Evolutionary conservation across 768 basidiomycete species (phyloP).

Genomic region (Lyophyllum atratum): DNA sequence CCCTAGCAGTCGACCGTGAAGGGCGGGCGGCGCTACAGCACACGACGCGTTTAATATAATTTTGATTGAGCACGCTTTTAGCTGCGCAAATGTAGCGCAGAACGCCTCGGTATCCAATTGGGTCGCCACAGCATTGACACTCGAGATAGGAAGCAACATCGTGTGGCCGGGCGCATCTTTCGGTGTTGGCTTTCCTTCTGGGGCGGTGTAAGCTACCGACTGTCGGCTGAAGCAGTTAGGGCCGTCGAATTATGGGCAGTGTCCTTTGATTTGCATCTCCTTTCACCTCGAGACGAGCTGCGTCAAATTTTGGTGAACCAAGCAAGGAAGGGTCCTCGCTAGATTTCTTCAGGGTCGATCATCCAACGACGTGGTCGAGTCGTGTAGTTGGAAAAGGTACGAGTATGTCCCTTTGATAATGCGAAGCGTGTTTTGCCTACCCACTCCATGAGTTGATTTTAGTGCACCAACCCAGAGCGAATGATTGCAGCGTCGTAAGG

Average conservation of each 20-base stretch:
- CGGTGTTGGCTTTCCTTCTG: neutral
- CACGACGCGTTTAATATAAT: neutral
- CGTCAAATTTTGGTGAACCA: neutral
- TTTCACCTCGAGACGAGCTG: neutral
- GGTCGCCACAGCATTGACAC: neutral
- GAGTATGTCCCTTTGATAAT: neutral
- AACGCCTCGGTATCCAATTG: neutral
- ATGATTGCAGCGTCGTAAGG: too few species aligned
- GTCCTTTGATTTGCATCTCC: neutral
- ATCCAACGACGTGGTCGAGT: neutral
- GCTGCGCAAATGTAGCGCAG: neutral
- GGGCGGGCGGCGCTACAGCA: neutral
- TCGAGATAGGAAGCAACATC: neutral
- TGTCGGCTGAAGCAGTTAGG: neutral
- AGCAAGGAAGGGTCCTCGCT: neutral
- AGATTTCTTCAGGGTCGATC: neutral
- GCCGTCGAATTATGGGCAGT: neutral
- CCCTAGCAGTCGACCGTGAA: neutral
- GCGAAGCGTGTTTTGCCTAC: neutral
- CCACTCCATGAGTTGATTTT: too few species aligned
- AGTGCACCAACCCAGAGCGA: too few species aligned
- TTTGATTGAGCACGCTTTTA: neutral
- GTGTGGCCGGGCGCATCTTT: neutral
- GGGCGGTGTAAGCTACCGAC: neutral
- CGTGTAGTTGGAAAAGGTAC: too few species aligned